Percentiles rank a stretch among this genome's conserved stretches.
Evolutionary conservation across 2,329 filamentous ascomycete genomes (phyloP).

Genomic region (Penicillium sp.): DNA sequence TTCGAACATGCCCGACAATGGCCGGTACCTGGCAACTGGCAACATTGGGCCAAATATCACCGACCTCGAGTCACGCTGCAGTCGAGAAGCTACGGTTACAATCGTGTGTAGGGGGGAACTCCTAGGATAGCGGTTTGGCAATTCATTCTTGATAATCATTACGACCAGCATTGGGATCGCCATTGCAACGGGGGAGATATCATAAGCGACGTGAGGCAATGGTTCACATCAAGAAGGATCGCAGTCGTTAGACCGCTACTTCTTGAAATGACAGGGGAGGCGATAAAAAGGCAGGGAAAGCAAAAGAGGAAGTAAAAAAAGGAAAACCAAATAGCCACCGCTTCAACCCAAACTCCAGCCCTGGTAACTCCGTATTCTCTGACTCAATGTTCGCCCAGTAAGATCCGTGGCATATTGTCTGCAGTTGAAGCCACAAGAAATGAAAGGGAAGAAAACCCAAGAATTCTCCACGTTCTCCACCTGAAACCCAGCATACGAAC

Average conservation of each 20-base stretch:
- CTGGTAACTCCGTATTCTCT: neutral
- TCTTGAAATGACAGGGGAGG: neutral
- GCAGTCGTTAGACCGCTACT: neutral
- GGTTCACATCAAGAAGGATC: neutral
- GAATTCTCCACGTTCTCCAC: neutral
- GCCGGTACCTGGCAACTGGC: conserved; percentile 19
- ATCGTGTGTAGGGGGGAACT: neutral
- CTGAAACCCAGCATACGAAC: neutral
- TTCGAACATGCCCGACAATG: conserved; percentile 10
- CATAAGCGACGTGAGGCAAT: conserved; percentile 8
- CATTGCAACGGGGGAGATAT: conserved; percentile 6
- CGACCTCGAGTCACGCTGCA: neutral
- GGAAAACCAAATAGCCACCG: conserved; percentile 3
- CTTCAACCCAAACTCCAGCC: conserved; percentile 7
- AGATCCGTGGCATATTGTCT: neutral
- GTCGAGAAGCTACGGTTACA: neutral
- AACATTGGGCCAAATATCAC: conserved; percentile 3
- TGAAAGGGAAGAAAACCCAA: neutral
- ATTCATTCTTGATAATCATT: conserved; percentile 18
- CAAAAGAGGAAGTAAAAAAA: conserved; percentile 5
- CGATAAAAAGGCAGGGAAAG: neutral
- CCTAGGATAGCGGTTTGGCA: neutral
- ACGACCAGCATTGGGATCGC: conserved; percentile 10
- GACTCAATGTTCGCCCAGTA: neutral
- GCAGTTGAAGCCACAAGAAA: neutral